Evolutionary conservation across 164 flowering plant genomes (phyloP).

Genomic region (Magnolia sinica): DNA sequence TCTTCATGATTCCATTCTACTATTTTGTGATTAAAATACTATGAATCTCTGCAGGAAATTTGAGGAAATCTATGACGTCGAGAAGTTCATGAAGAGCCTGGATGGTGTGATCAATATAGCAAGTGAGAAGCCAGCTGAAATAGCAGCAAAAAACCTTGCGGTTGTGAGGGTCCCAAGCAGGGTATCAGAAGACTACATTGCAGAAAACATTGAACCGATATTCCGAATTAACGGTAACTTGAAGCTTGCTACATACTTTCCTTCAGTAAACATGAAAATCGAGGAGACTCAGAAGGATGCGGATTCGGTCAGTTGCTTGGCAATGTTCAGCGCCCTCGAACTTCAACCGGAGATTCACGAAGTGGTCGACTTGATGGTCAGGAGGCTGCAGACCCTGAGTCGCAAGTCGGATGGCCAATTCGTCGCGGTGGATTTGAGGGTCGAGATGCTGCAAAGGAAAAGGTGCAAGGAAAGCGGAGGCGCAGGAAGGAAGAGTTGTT

Average conservation of each 20-base stretch:
- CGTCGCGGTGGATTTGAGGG: conserved; percentile 82
- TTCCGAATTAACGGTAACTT: conserved; percentile 55
- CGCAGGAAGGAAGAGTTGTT: conserved; percentile 56
- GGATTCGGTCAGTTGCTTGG: conserved; percentile 71
- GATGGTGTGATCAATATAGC: conserved; percentile 71
- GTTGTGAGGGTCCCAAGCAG: conserved; percentile 76
- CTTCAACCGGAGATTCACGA: conserved; percentile 69
- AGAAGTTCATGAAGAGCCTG: conserved; percentile 62
- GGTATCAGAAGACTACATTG: conserved; percentile 63
- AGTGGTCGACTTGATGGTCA: conserved; percentile 79
- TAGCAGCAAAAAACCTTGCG: conserved; percentile 47
- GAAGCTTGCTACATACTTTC: conserved; percentile 74
- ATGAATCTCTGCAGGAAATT: conserved; percentile 56
- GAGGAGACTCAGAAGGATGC: conserved; percentile 24
- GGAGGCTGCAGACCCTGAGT: conserved; percentile 64
- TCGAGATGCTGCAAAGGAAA: conserved; percentile 66
- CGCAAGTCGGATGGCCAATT: conserved; percentile 67
- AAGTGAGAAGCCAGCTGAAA: conserved; percentile 45
- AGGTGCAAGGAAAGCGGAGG: conserved; percentile 55
- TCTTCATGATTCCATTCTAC: neutral
- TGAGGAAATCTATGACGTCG: conserved; percentile 77
- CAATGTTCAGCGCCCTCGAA: conserved; percentile 73
- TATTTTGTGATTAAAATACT: neutral
- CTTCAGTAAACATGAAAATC: conserved; percentile 80
- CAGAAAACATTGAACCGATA: conserved; percentile 57